A percentile compares a stretch with the other conserved stretches of the same genome.
phyloP scores from a whole-genome alignment of 495 filamentous ascomycete genomes.

The Penicillium robsamsonii region DNA sequence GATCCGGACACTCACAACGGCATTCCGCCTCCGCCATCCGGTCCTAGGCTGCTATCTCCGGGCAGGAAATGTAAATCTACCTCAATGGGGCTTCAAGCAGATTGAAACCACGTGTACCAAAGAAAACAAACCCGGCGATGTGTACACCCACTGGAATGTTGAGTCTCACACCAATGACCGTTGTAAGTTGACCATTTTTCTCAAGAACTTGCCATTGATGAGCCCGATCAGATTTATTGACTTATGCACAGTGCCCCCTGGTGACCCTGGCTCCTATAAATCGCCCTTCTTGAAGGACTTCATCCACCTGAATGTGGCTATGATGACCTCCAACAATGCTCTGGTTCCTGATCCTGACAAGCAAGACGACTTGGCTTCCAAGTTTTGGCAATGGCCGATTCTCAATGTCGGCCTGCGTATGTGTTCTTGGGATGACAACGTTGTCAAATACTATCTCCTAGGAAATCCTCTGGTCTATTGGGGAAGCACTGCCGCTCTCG shows the following conservation, averaged over 20 bases:
- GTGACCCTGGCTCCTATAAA: constrained; percentile 89
- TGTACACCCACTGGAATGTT: constrained; percentile 98
- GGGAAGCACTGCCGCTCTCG: constrained; percentile 79
- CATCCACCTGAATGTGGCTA: constrained; percentile 95
- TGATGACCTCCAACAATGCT: constrained; percentile 99
- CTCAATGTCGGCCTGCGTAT: constrained; percentile 93
- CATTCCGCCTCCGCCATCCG: constrained; percentile 84
- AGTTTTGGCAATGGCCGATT: constrained; percentile 98
- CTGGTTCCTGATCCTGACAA: constrained; percentile 98
- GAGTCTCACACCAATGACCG: constrained; percentile 93
- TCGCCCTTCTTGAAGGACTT: constrained; percentile 97
- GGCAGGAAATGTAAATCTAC: constrained; percentile 93
- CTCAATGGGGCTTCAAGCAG: constrained; percentile 99
- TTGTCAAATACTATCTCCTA: constrained; percentile 96
- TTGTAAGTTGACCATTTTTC: constrained; percentile 58
- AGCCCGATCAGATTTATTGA: constrained; percentile 7
- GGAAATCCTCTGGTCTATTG: constrained; percentile 97
- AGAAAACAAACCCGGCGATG: constrained; percentile 86
- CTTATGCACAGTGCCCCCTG: constrained; percentile 67
- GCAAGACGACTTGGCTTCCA: constrained; percentile 94
- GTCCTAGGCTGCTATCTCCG: constrained; percentile 88
- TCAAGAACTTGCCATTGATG: constrained; percentile 9
- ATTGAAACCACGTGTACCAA: constrained; percentile 96
- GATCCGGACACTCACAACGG: constrained; percentile 88
- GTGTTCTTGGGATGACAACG: constrained; percentile 96